Evolutionary conservation across 164 flowering plant species (phyloP), one percentile per base, ranked within the genome.

Genomic region (Stephania yunnanensis): DNA sequence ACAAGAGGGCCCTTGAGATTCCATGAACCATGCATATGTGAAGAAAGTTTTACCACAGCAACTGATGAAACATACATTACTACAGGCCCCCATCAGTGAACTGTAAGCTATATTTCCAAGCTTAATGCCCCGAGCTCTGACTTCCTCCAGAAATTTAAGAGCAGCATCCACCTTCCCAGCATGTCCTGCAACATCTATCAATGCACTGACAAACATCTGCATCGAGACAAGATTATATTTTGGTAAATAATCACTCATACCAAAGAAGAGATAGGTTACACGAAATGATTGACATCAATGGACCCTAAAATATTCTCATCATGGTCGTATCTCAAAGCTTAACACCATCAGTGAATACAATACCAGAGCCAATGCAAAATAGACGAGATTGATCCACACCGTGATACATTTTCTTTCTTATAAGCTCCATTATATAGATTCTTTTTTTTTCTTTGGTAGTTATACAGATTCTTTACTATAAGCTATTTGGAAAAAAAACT

Each of bases 1-100:
- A 19, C 52, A 6, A n/a, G 64, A 29, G 5, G 45, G 68, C 44
- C 20, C 10, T 30, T 46, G 25, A 48, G 71, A 6, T 74, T 10
- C 12, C 4, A 30, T 22, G 15, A 15, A 19, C 69, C 73, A 69
- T 69, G 20, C 68, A 6, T 19, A 17, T 44, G 46, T 36, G 15
- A 71, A 4, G 29, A 55, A 17, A 53, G 10, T 69, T 44, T 30
- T 66, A 75, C 65, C 44, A 36, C 52, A 42, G 36, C 44, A 15
- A 45, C 36, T 46, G 52, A 71, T 68, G 76, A 73, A 52, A 82
- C 95, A 76, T 91, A 91, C 99, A 81, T 91, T 91, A 83, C 97
- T 75, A 82, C 99, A 93, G 44, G 99, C 99, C 73, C 99, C 98
- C 99, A 95, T 93, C 84, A 95, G 79, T 48, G 98, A 95, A 85